A percentile compares a stretch with the other conserved stretches of the same genome.
phyloP scores from a whole-genome alignment of 2,329 filamentous ascomycete genomes.

The Pseudogymnoascus sp. region DNA sequence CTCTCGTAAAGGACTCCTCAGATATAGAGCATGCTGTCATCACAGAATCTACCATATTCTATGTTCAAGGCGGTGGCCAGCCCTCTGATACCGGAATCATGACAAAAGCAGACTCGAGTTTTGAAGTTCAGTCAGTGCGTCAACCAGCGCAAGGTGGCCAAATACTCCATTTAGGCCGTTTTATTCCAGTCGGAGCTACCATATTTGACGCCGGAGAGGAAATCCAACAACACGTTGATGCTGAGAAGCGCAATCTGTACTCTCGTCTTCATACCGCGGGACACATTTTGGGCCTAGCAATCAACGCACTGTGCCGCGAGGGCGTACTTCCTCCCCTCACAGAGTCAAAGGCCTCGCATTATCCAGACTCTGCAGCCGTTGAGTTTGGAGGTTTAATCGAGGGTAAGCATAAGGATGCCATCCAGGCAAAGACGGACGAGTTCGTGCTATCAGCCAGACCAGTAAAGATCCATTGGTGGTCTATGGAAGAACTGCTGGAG shows the following conservation, averaged over 20 bases:
- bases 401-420: constrained; percentile 50
- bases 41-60: constrained; percentile 62
- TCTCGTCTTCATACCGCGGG: constrained; percentile 67
- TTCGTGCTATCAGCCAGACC: constrained; percentile 48
- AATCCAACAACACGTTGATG: constrained; percentile 52
- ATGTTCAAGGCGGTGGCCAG: constrained; percentile 67
- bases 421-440: constrained; percentile 54
- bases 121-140: constrained; percentile 50
- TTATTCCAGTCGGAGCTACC: constrained; percentile 27
- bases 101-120: constrained; percentile 25
- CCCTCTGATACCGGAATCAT: constrained; percentile 60
- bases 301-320: constrained; percentile 46
- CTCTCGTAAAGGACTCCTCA: constrained; percentile 49
- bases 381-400: constrained; percentile 63
- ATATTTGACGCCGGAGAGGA: constrained; percentile 36
- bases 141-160: constrained; percentile 42
- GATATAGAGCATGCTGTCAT: constrained; percentile 49
- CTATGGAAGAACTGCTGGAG: constrained; percentile 50
- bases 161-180: constrained; percentile 60
- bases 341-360: constrained; percentile 65
- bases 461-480: constrained; percentile 60
- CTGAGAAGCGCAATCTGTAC: constrained; percentile 51
- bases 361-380: constrained; percentile 57
- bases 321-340: constrained; percentile 45
- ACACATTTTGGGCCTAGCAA: constrained; percentile 61